Percentiles rank a stretch among this genome's conserved stretches.
Conservation (phyloP, 805 yeast species). For the Candida argentea region DNA sequence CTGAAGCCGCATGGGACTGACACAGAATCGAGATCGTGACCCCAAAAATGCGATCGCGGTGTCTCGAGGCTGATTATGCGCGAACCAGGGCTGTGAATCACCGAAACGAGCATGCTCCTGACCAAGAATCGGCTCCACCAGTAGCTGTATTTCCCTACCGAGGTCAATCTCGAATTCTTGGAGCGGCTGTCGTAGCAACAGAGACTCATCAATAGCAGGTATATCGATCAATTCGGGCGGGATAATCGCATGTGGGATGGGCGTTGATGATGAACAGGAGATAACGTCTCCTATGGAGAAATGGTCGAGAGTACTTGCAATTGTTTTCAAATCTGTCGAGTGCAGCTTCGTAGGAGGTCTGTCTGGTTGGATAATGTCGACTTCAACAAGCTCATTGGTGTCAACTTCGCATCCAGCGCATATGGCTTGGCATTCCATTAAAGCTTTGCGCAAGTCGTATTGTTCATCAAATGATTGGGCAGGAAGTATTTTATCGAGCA, state of each 20-base stretch:
- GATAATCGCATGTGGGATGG: slow-evolving; percentile 13
- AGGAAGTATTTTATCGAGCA: slow-evolving; percentile 18
- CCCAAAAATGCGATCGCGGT: slow-evolving; percentile 15
- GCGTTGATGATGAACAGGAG: slow-evolving; percentile 14
- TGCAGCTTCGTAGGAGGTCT: neutral
- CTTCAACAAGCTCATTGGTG: no score
- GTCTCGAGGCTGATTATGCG: slow-evolving; percentile 6
- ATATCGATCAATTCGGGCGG: slow-evolving; percentile 28
- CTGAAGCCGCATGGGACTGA: no score
- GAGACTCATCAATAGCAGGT: slow-evolving; percentile 22
- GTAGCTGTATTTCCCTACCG: slow-evolving; percentile 11
- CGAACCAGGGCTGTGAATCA: neutral
- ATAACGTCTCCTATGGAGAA: slow-evolving; percentile 22
- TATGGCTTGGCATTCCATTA: slow-evolving; percentile 35
- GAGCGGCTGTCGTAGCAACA: slow-evolving; percentile 15
- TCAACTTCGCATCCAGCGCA: slow-evolving; percentile 12
- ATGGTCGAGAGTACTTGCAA: slow-evolving; percentile 11
- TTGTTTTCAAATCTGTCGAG: slow-evolving; percentile 2
- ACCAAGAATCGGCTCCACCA: no score
- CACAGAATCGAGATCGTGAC: no score
- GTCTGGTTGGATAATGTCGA: neutral
- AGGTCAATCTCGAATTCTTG: slow-evolving; percentile 31
- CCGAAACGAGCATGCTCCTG: no score
- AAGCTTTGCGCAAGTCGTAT: slow-evolving; percentile 37
- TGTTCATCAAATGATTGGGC: slow-evolving; percentile 9